Base-by-base conservation (phyloP, 805 yeast species). In the Pichia eremophila region DNA sequence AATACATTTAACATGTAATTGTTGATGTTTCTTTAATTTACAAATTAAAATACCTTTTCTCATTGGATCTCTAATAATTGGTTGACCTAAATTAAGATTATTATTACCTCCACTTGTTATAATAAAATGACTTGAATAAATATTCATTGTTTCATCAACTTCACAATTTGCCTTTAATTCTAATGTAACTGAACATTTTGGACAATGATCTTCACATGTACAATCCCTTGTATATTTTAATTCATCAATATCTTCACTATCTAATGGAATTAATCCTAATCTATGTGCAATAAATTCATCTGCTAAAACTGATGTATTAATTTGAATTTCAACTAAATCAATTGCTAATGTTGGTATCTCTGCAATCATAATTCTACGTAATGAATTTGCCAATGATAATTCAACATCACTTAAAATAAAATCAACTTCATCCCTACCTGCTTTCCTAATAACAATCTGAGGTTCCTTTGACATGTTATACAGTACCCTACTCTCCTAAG, bases 301-400 rank as follows among this genome's bases (percentile, higher is more conserved):
- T 3, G 99, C 98, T 51, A 93, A 71, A 19, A 93, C 99, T 12
- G 95, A 82, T 2, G 98, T 88, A 69, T 93, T 93, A 43, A 78
- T 80, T 60, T 88, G 95, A 53, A 93, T 85, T 63, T 93, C 98
- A 42, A 93, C 99, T 52, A 91, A 77, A 61, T 93, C 99, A 49
- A 93, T 89, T 46, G 99, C 97, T 54, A 93, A 70, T 0, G 99
- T 93, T 34, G 99, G 99, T 48, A 93, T 93, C 66, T 93, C 99
- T 2, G 96, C 90, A 51, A 93, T 72, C 87, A 93, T 90, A 39
- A 85, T 80, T 64, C 99, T 75, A 57, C 99, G 77, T 37, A 93
- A 57, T 15, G 98, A 85, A 73, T 93, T 93, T 18, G 98, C 98
- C 60, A 91, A 70, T 56, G 96, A 78, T 50, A 93, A 67, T 62